Conservation (phyloP, 495 filamentous ascomycete species). For the Alectoria sarmentosa region DNA sequence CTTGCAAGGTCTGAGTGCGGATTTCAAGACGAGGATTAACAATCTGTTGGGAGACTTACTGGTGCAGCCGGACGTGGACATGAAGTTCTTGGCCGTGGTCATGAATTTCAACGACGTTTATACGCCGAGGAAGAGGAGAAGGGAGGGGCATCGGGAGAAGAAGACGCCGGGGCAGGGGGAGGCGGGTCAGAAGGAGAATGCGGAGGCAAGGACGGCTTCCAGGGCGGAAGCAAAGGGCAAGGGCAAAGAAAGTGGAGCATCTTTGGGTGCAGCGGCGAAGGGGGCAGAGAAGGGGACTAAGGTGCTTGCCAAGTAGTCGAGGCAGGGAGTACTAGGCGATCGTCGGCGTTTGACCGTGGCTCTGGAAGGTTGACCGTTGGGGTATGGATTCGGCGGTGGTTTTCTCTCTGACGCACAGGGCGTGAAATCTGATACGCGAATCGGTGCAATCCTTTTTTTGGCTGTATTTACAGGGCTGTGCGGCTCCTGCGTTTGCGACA, state of each 20-base stretch:
- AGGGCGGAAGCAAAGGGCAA: constrained; percentile 13
- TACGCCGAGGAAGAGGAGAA: constrained; percentile 57
- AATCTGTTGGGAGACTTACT: constrained; percentile 80
- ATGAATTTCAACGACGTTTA: constrained; percentile 99
- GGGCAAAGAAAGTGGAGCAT: constrained; percentile 7
- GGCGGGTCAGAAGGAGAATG: background rate
- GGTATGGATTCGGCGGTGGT: background rate
- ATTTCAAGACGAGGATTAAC: constrained; percentile 70
- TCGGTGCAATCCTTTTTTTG: background rate
- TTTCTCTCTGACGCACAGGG: background rate
- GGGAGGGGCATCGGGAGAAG: constrained; percentile 34
- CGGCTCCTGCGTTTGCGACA: background rate
- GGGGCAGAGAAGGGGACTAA: constrained; percentile 6
- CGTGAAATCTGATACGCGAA: background rate
- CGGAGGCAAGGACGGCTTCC: background rate
- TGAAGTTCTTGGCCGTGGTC: constrained; percentile 89
- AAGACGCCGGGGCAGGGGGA: constrained; percentile 20
- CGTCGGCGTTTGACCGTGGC: background rate
- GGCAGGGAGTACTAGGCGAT: background rate
- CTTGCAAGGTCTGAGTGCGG: constrained; percentile 58
- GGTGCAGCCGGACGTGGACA: constrained; percentile 90
- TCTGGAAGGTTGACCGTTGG: background rate
- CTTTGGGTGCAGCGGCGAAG: constrained; percentile 3
- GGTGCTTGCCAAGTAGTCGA: background rate
- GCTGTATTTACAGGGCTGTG: background rate